Evolutionary conservation across 768 basidiomycete genomes (phyloP).

Genomic region (Russula brevipes): DNA sequence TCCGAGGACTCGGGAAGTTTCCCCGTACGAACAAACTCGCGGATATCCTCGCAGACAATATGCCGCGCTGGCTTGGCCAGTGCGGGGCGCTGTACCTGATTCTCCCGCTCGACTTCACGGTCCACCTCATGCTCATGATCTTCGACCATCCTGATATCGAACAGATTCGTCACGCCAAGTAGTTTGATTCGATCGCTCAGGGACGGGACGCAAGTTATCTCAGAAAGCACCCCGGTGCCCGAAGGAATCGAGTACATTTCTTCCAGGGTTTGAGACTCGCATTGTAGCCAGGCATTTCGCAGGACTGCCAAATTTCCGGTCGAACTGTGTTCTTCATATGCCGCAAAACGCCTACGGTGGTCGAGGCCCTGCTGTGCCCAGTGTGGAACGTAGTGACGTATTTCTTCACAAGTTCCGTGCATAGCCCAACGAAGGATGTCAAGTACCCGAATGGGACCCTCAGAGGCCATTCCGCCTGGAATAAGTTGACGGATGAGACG

Average conservation of each 20-base stretch:
- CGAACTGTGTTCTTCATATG: not conserved
- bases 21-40: constrained; percentile 10
- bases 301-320: not conserved
- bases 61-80: constrained; percentile 7
- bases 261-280: constrained; percentile 16
- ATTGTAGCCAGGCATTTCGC: constrained; percentile 7
- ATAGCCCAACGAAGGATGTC: constrained; percentile 23
- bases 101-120: constrained; percentile 18
- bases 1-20: not conserved
- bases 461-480: not conserved
- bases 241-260: constrained; percentile 10
- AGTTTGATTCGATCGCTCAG: constrained; percentile 6
- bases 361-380: constrained; percentile 19
- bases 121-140: constrained; percentile 23
- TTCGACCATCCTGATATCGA: constrained; percentile 13
- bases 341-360: constrained; percentile 1
- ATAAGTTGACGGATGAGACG: constrained; percentile 8
- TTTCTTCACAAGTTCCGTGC: constrained; percentile 22
- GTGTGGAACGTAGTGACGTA: constrained; percentile 13
- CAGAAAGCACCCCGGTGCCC: not conserved
- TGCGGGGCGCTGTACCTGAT: constrained; percentile 8
- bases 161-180: not conserved
- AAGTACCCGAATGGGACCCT: not conserved
- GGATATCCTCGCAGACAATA: not conserved
- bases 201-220: not conserved